Evolutionary conservation across 1,284 basidiomycete species (phyloP).

Genomic region (Puccinia horiana): DNA sequence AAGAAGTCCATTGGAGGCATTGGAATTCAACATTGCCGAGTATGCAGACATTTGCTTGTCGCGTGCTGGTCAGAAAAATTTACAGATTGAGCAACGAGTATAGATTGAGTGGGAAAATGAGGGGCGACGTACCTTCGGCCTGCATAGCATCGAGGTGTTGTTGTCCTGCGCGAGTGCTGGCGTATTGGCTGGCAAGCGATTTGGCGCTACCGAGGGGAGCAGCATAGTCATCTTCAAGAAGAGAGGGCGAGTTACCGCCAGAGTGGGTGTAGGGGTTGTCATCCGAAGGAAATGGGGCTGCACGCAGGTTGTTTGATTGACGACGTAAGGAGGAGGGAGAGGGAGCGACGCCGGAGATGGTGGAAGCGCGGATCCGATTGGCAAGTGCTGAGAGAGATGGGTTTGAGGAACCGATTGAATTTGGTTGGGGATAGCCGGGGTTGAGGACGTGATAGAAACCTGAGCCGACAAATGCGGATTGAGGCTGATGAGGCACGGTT

Average conservation of each 20-base stretch:
- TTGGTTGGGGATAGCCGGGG: neutral
- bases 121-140: slow-evolving; percentile 1
- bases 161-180: slow-evolving; percentile 9
- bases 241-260: neutral
- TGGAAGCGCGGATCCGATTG: slow-evolving; percentile 38
- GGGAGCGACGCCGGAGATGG: slow-evolving; percentile 41
- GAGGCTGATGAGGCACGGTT: slow-evolving; percentile 14
- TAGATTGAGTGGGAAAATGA: neutral
- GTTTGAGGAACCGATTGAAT: neutral
- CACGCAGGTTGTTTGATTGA: slow-evolving; percentile 9
- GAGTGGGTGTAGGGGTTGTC: slow-evolving; percentile 26
- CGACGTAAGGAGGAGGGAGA: neutral
- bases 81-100: neutral
- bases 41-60: slow-evolving; percentile 34
- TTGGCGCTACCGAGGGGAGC: slow-evolving; percentile 41
- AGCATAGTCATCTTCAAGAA: slow-evolving; percentile 34
- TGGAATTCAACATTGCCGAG: slow-evolving; percentile 24
- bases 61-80: slow-evolving; percentile 12
- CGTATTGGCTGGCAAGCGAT: slow-evolving; percentile 35
- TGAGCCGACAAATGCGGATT: slow-evolving; percentile 29
- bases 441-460: slow-evolving; percentile 37
- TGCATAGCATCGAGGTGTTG: slow-evolving; percentile 10
- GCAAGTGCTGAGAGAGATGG: slow-evolving; percentile 26
- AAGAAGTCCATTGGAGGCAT: slow-evolving; percentile 16
- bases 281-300: slow-evolving; percentile 21